phyloP scores from a whole-genome alignment of 345 rosid species.

The Citrus glauca region DNA sequence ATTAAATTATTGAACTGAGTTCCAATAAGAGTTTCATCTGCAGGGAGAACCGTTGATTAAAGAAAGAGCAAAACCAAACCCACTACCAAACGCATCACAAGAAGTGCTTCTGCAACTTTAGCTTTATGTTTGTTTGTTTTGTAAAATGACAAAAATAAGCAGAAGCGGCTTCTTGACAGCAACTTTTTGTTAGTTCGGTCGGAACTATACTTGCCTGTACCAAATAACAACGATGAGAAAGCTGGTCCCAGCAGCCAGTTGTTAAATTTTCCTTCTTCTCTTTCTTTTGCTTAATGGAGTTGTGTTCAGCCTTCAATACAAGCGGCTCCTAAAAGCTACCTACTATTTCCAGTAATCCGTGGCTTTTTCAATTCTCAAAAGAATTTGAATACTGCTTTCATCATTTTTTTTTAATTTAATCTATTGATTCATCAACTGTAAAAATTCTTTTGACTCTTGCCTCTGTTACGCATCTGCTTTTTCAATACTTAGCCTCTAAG shows the following conservation, averaged over 20 bases:
- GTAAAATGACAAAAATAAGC: neutral
- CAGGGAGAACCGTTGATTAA: neutral
- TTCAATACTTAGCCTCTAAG: slow-evolving; percentile 14
- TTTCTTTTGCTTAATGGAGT: neutral
- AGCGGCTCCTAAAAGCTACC: neutral
- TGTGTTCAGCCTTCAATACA: neutral
- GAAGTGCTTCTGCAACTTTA: neutral
- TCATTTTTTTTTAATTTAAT: neutral
- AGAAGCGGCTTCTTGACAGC: neutral
- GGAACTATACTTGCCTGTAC: neutral
- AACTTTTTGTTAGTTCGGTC: no score
- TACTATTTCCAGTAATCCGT: neutral
- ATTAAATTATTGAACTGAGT: no score
- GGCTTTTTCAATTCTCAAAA: neutral
- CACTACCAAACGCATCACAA: neutral
- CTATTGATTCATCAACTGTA: neutral
- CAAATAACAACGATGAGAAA: neutral
- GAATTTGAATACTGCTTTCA: neutral
- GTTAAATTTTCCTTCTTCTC: neutral
- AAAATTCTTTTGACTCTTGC: neutral
- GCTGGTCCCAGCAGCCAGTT: neutral
- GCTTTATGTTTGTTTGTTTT: neutral
- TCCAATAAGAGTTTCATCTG: no score
- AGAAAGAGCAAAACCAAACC: neutral
- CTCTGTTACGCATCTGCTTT: neutral